These are phyloP conservation scores for Clavaria fumosa DNA, from an alignment of 768 basidiomycete species.

Conservation along the genomic window DNA sequence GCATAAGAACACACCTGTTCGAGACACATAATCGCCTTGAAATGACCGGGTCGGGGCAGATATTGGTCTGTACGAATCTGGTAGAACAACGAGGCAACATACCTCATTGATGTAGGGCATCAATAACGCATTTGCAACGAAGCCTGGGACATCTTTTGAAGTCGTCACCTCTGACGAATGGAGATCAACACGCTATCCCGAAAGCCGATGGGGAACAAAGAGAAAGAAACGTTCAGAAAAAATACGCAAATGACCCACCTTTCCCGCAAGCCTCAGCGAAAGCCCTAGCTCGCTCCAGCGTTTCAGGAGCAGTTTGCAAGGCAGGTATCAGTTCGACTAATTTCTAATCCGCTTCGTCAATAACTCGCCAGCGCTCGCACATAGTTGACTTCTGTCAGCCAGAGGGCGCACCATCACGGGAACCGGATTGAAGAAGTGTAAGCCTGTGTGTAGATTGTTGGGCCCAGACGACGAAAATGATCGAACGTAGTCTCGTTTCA, in stretches of 20 bases:
- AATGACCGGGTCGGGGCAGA: not conserved
- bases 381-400: not conserved
- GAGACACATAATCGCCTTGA: conserved; percentile 77
- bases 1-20: conserved; percentile 50
- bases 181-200: no score
- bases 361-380: not conserved
- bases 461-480: no score
- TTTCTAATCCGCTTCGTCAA: conserved; percentile 33
- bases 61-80: not conserved
- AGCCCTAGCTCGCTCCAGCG: conserved; percentile 56
- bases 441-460: conserved; percentile 36
- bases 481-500: not conserved
- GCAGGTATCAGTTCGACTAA: conserved; percentile 91
- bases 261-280: conserved; percentile 88
- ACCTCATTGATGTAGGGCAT: conserved; percentile 98
- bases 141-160: conserved; percentile 86
- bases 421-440: conserved; percentile 95
- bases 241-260: conserved; percentile 27
- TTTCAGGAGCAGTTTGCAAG: conserved; percentile 72
- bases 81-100: not conserved
- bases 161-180: conserved; percentile 62
- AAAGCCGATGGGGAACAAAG: not conserved
- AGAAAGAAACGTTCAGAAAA: not conserved
- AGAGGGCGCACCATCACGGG: conserved; percentile 68
- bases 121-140: conserved; percentile 85